phyloP scores from a whole-genome alignment of 306 rosid genomes.

The Dryas octopetala region DNA sequence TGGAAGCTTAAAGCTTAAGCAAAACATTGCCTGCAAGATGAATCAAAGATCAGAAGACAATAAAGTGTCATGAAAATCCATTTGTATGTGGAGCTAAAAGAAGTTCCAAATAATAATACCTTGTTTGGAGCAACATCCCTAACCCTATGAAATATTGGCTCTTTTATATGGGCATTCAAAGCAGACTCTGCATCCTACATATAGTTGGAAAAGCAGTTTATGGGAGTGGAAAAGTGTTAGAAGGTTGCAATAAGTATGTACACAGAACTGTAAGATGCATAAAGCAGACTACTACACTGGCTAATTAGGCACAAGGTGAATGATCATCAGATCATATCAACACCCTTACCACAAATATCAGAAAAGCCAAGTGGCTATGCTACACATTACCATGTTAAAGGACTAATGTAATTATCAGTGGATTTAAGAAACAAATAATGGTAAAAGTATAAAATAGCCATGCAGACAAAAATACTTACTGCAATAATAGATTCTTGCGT shows the following conservation, averaged over 20 bases:
- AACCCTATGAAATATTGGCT: slow-evolving; percentile 71
- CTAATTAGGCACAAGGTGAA: neutral
- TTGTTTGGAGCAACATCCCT: slow-evolving; percentile 97
- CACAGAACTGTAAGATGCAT: neutral
- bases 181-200: slow-evolving; percentile 85
- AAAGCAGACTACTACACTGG: neutral
- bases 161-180: slow-evolving; percentile 57
- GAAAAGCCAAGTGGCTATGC: neutral
- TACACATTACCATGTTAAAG: neutral
- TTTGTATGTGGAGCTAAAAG: neutral
- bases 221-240: neutral
- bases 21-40: slow-evolving; percentile 77
- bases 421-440: neutral
- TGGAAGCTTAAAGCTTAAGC: slow-evolving; percentile 69
- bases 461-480: slow-evolving; percentile 48
- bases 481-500: slow-evolving; percentile 58
- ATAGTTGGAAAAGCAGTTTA: slow-evolving; percentile 14
- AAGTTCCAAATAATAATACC: slow-evolving; percentile 39
- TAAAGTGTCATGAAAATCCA: neutral
- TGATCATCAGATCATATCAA: neutral
- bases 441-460: neutral
- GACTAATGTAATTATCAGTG: neutral
- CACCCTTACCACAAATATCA: neutral
- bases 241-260: neutral
- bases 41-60: neutral